A percentile compares a stretch with the other conserved stretches of the same genome.
Conservation (phyloP, 176 grass and related monocot species). For the Aegilops bicornis region DNA sequence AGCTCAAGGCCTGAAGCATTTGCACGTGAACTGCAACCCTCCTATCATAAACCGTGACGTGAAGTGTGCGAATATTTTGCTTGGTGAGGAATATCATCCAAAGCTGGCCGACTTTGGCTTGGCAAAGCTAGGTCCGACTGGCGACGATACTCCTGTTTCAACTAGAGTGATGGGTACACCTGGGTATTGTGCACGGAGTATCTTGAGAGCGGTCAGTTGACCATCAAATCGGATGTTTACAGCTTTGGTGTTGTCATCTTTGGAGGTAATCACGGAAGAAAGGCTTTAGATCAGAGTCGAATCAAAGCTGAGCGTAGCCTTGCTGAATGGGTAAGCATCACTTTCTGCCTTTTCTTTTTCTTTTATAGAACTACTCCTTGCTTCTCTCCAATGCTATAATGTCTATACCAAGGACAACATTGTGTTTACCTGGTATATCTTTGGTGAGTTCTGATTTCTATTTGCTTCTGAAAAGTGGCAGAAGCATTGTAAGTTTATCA, state of each 20-base stretch:
- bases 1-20: slow-evolving; percentile 80
- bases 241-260: slow-evolving; percentile 90
- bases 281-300: slow-evolving; percentile 66
- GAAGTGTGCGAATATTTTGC: slow-evolving; percentile 84
- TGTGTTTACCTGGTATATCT: background rate
- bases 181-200: slow-evolving; percentile 94
- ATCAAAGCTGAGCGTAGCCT: slow-evolving; percentile 50
- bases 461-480: background rate
- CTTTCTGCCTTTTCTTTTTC: background rate
- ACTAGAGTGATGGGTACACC: slow-evolving; percentile 92
- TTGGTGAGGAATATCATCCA: slow-evolving; percentile 65
- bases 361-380: background rate
- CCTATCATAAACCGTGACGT: slow-evolving; percentile 86
- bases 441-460: background rate
- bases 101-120: slow-evolving; percentile 91
- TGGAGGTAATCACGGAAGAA: slow-evolving; percentile 88
- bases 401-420: background rate
- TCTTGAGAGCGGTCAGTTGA: slow-evolving; percentile 70
- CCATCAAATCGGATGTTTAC: slow-evolving; percentile 74
- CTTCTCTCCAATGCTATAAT: slow-evolving; percentile 14
- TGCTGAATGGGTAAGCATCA: slow-evolving; percentile 67
- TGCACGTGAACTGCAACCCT: slow-evolving; percentile 63
- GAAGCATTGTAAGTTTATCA: background rate
- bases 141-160: slow-evolving; percentile 83
- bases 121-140: slow-evolving; percentile 74